Evolutionary conservation across 495 filamentous ascomycete species (phyloP).

Genomic region (Xylaria palmicola): DNA sequence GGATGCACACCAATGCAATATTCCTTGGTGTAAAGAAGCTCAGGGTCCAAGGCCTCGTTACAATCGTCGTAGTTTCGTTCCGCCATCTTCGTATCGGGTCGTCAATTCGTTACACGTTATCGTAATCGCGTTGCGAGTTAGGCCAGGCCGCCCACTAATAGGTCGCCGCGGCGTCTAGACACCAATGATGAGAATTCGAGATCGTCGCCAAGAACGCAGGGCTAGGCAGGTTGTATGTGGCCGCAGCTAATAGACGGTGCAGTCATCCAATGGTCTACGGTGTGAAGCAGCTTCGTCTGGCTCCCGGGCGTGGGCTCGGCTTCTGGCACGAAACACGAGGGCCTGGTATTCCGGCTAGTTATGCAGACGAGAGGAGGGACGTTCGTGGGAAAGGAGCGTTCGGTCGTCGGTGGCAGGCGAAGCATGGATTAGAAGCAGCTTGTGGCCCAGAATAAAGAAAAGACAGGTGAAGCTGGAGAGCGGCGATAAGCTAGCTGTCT

Average conservation of each 20-base stretch:
- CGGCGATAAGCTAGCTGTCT: conserved; percentile 4
- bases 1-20: conserved; percentile 77
- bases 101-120: conserved; percentile 16
- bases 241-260: background rate
- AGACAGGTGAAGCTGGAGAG: conserved; percentile 17
- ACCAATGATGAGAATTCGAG: background rate
- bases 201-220: background rate
- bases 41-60: conserved; percentile 66
- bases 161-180: background rate
- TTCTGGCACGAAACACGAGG: background rate
- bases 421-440: conserved; percentile 20
- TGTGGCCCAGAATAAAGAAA: conserved; percentile 16
- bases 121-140: background rate
- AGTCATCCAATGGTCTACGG: conserved; percentile 11
- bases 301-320: background rate
- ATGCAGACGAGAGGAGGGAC: background rate
- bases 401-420: background rate
- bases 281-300: conserved; percentile 1
- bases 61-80: conserved; percentile 44
- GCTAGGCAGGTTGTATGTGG: background rate
- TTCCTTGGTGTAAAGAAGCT: conserved; percentile 88
- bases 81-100: conserved; percentile 34
- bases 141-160: background rate
- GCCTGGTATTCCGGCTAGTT: background rate
- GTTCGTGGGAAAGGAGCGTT: conserved; percentile 17